Conservation (phyloP, 371 early-diverging fungal genomes). For the Mycotypha africana region DNA sequence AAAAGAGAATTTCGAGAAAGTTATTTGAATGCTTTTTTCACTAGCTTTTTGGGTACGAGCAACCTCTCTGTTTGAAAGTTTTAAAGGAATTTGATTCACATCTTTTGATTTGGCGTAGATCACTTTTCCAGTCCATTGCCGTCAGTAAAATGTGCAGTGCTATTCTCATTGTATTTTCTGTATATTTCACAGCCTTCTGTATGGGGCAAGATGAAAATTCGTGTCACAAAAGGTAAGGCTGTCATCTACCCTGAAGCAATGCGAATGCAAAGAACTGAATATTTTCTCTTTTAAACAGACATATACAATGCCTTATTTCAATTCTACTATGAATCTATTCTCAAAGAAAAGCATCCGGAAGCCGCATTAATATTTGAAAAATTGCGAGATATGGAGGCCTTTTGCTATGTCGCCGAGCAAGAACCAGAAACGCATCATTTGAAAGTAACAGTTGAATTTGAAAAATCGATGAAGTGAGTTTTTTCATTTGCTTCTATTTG, state of each 20-base stretch:
- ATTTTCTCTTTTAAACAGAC: not conserved
- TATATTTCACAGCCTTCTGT: slow-evolving; percentile 14
- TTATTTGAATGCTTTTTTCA: slow-evolving; percentile 12
- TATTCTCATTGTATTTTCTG: slow-evolving; percentile 17
- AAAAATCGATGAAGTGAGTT: slow-evolving; percentile 9
- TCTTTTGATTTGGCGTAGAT: not conserved
- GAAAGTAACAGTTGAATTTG: slow-evolving; percentile 8
- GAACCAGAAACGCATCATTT: not conserved
- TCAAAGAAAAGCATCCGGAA: slow-evolving; percentile 5
- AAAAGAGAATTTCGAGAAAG: slow-evolving; percentile 3
- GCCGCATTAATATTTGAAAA: slow-evolving; percentile 15
- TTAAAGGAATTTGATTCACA: not conserved
- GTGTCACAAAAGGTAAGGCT: slow-evolving; percentile 13
- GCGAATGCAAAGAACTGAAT: no score
- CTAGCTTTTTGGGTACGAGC: slow-evolving; percentile 10
- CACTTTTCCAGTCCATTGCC: slow-evolving; percentile 2
- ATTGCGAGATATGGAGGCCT: slow-evolving; percentile 7
- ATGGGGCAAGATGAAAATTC: slow-evolving; percentile 17
- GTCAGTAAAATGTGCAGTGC: not conserved
- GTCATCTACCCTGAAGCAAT: no score
- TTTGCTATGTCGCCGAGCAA: slow-evolving; percentile 9
- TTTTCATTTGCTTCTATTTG: not conserved
- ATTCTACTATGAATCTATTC: slow-evolving; percentile 13
- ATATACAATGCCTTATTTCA: slow-evolving; percentile 4
- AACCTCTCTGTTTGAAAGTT: no score